Conservation (phyloP, 176 grass and related monocot species). For the Tillandsia fasciculata region DNA sequence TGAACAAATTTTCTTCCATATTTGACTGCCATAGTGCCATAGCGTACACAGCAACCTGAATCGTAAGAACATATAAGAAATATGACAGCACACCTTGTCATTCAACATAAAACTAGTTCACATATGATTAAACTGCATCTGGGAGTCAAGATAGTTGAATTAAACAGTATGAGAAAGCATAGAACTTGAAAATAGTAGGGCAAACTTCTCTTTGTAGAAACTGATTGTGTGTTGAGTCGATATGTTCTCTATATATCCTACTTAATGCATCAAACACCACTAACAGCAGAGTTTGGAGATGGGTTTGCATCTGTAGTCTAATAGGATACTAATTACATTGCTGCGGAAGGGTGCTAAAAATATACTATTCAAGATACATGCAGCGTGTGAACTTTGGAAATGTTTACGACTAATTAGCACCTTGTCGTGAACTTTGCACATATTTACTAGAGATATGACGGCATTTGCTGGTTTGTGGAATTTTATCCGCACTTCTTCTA, state of each 20-base stretch:
- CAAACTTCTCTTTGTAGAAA: too few species aligned
- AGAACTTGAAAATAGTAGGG: conserved; percentile 4
- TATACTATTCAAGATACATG: too few species aligned
- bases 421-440: conserved; percentile 64
- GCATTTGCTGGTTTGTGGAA: conserved; percentile 51
- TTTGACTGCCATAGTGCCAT: conserved; percentile 52
- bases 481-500: conserved; percentile 34
- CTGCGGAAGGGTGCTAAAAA: too few species aligned
- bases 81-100: not conserved
- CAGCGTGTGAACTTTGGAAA: not conserved
- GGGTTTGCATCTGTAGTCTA: too few species aligned
- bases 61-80: conserved; percentile 1
- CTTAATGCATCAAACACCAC: too few species aligned
- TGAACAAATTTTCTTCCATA: conserved; percentile 67
- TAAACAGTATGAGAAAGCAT: conserved; percentile 2
- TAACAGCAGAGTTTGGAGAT: too few species aligned
- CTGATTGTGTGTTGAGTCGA: too few species aligned
- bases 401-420: conserved; percentile 16
- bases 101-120: not conserved
- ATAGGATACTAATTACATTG: too few species aligned
- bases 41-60: conserved; percentile 60
- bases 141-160: too few species aligned
- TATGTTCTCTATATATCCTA: too few species aligned
- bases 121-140: not conserved
- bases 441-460: conserved; percentile 49